Evolutionary conservation across 2,329 filamentous ascomycete genomes (phyloP).

Genomic region (Penicillium hesseltinei): DNA sequence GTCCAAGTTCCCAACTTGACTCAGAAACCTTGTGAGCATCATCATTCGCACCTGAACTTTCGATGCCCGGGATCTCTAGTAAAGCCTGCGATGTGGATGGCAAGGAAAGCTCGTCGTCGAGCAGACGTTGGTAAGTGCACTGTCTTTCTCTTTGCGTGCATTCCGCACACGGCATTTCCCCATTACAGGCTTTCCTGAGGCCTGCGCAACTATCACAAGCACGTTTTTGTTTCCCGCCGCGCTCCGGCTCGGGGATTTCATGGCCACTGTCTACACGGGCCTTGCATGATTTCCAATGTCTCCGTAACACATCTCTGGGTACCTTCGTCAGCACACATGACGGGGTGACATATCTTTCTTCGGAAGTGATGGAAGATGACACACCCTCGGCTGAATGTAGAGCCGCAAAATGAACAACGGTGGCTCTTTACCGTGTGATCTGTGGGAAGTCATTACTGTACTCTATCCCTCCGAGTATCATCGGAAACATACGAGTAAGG

Average conservation of each 20-base stretch:
- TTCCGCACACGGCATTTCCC: constrained; percentile 23
- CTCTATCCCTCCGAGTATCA: not conserved
- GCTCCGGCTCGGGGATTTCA: constrained; percentile 23
- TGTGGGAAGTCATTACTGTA: constrained; percentile 6
- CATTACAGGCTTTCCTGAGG: constrained; percentile 29
- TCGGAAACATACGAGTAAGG: constrained; percentile 22
- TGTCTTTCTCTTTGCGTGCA: constrained; percentile 19
- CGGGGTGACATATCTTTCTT: not conserved
- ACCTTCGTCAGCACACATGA: not conserved
- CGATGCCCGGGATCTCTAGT: not conserved
- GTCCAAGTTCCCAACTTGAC: constrained; percentile 2
- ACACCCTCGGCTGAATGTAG: constrained; percentile 28
- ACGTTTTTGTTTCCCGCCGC: constrained; percentile 28
- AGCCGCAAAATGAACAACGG: constrained; percentile 26
- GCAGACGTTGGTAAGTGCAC: constrained; percentile 27
- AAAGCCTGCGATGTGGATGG: not conserved
- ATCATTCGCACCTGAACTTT: not conserved
- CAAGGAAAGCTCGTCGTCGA: not conserved
- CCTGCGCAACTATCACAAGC: constrained; percentile 32
- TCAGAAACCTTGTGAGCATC: not conserved
- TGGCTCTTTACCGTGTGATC: constrained; percentile 22
- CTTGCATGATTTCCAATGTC: constrained; percentile 32
- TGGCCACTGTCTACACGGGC: constrained; percentile 19
- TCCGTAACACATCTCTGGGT: constrained; percentile 26
- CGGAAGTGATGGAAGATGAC: constrained; percentile 6